These are phyloP conservation scores for Salix suchowensis DNA, from an alignment of 345 rosid genomes.

Conservation along the genomic window DNA sequence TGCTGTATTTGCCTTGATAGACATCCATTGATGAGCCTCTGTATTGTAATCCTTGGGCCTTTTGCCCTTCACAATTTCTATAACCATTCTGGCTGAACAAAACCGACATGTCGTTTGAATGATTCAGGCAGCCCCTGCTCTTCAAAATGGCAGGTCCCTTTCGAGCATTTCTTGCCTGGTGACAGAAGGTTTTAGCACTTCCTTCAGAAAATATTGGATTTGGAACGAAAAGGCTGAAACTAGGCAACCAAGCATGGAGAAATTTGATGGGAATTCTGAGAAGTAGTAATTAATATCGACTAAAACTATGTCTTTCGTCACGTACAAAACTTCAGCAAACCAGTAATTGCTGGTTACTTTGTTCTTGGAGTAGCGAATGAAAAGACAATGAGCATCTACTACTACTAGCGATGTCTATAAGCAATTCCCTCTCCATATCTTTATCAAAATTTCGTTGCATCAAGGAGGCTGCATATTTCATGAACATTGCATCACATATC, in stretches of 20 bases:
- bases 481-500: slow-evolving; percentile 30
- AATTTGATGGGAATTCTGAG: neutral
- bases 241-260: neutral
- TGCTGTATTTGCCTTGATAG: neutral
- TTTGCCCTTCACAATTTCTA: neutral
- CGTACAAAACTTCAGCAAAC: neutral
- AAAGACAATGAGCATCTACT: slow-evolving; percentile 10
- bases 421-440: slow-evolving; percentile 24
- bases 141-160: neutral
- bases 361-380: neutral
- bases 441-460: slow-evolving; percentile 2
- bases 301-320: neutral
- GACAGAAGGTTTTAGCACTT: neutral
- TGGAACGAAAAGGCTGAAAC: neutral
- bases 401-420: neutral
- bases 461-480: slow-evolving; percentile 24
- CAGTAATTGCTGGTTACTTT: neutral
- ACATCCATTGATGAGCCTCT: neutral
- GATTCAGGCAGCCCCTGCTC: neutral
- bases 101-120: neutral
- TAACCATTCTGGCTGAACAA: neutral
- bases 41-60: neutral
- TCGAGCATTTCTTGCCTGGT: neutral
- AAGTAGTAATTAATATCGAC: neutral
- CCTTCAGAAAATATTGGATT: neutral